Conservation (phyloP, 805 yeast genomes). For the Diddensiella transvaalensis region DNA sequence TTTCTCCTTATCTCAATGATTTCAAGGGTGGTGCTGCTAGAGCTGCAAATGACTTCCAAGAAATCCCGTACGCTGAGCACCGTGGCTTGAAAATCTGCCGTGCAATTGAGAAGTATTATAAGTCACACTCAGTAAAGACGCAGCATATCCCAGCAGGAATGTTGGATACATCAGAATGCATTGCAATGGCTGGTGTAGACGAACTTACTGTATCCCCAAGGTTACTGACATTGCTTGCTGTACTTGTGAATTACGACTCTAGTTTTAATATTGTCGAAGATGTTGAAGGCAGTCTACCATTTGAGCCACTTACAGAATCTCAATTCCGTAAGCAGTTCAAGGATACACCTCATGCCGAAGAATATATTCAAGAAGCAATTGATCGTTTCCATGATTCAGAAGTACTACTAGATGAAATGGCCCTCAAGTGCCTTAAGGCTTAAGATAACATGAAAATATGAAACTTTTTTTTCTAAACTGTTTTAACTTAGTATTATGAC, state of each 20-base stretch:
- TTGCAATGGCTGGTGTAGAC: constrained; percentile 36
- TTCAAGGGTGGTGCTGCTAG: constrained; percentile 27
- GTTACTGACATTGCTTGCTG: not conserved
- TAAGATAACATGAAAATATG: too few relatives aligned
- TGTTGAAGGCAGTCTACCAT: not conserved
- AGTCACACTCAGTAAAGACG: constrained; percentile 33
- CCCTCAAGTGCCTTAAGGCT: not conserved
- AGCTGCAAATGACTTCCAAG: constrained; percentile 23
- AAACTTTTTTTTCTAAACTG: too few relatives aligned
- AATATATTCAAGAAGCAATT: not conserved
- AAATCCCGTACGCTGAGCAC: constrained; percentile 28
- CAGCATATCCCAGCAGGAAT: constrained; percentile 36
- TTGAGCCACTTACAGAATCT: not conserved
- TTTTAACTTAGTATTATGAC: too few relatives aligned
- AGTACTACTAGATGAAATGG: not conserved
- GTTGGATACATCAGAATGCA: constrained; percentile 30
- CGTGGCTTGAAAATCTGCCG: constrained; percentile 26
- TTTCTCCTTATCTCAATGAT: constrained; percentile 37
- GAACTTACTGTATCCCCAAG: constrained; percentile 30
- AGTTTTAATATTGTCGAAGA: not conserved
- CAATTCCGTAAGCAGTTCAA: not conserved
- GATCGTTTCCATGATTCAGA: not conserved
- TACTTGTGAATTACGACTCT: not conserved
- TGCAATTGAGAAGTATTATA: constrained; percentile 36
- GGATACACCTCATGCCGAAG: not conserved